Base-by-base conservation (phyloP, 2,329 filamentous ascomycete genomes). In the Penicillium polonicum region DNA sequence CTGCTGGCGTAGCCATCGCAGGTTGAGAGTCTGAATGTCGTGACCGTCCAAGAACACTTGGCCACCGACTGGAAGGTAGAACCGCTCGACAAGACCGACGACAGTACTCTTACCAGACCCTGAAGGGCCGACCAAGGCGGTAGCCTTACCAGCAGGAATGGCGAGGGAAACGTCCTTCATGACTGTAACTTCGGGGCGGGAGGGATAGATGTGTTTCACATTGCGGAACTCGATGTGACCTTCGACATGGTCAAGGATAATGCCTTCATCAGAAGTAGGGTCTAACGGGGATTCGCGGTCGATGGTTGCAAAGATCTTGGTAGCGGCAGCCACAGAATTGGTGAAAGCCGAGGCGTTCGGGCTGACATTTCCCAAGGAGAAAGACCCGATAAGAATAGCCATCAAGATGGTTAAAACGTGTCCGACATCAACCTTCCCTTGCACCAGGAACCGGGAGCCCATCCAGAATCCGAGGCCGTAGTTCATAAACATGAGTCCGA, bases 31-130 rank as follows among this genome's bases (percentile, higher is more conserved):
- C 67, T 85, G 85, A 55, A 96, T 87, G 71, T 96, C 89, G 64
- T 88, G 86, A 8, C 90, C 93, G 71, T 97, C 94, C 12, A 99
- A 79, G 58, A 87, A 82, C 1, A 97, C 86, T 21, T 83, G 77
- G 23, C 94, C 94, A 31, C 84, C 84, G 35, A 97, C 90, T 0
- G 93, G 93, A 57, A 92, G 86, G 72, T 99, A 99, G 74, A 97
- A 97, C 19, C 94, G 86, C 76, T 97, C 93, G 1, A 97, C 87
- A 21, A 99, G 81, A 13, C 93, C 93, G 29, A 97, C 89, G 60
- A 97, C 92, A 0, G 94, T 97, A 68, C 89, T 93, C 77, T 97
- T 99, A 48, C 94, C 94, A 39, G 90, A 95, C 12, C 93, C 94
- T 12, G 93, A 97, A 0, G 93, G 91, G 57, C 94, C 94, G 6